These are phyloP conservation scores for Eucalyptus guilfoylei DNA, from an alignment of 345 rosid species.

Conservation along the genomic window DNA sequence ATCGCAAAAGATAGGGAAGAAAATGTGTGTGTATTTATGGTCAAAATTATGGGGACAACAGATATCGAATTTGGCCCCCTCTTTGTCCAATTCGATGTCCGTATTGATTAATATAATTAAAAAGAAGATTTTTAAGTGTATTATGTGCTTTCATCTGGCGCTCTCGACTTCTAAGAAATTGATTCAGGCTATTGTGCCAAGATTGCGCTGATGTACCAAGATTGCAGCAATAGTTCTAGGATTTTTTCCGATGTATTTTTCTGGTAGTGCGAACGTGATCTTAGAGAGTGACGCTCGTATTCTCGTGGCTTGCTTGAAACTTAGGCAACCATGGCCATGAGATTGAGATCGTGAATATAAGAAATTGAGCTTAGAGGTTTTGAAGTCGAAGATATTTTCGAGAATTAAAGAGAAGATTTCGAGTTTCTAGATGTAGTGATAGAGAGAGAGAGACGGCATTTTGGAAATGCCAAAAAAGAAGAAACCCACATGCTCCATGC, in stretches of 20 bases:
- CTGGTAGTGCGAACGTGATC: fast-evolving
- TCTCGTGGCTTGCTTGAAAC: not conserved
- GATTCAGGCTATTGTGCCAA: not conserved
- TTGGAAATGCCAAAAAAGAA: too few relatives aligned
- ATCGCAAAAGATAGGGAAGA: not conserved
- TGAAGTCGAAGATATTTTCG: not conserved
- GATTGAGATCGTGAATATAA: not conserved
- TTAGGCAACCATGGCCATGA: not conserved
- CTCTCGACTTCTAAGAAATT: not conserved
- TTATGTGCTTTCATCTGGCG: not conserved
- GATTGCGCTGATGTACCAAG: too few relatives aligned
- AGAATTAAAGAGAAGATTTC: not conserved
- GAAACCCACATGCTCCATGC: not conserved
- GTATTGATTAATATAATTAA: not conserved
- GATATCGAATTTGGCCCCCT: not conserved
- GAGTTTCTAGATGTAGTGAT: not conserved
- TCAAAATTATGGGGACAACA: not conserved
- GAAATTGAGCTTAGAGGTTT: not conserved
- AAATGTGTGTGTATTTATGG: not conserved
- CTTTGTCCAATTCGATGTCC: not conserved
- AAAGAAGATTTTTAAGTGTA: not conserved
- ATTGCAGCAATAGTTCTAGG: not conserved
- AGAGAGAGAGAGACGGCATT: not conserved
- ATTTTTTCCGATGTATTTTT: not conserved
- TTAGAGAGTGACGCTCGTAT: not conserved